Conservation (phyloP, 2,329 filamentous ascomycete genomes). For the Trichoderma sp. region DNA sequence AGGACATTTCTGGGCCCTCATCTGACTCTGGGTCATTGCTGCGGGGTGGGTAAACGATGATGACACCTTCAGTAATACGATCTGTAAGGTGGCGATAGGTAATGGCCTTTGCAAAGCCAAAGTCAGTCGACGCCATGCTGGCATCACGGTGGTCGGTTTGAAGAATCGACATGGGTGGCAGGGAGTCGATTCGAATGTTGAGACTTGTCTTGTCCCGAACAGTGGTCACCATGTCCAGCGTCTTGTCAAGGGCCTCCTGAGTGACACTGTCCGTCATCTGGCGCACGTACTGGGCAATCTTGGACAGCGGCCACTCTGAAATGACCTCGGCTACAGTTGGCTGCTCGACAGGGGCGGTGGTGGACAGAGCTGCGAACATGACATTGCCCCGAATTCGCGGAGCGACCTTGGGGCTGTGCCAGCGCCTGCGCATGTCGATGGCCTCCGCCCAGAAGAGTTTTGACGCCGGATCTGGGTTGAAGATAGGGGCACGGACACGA, state of each 20-base stretch:
- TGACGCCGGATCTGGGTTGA: neutral
- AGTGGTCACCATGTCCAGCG: neutral
- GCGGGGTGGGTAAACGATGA: neutral
- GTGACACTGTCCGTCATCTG: conserved; percentile 7
- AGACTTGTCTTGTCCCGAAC: neutral
- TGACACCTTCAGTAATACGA: neutral
- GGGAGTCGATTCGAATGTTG: neutral
- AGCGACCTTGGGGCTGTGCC: neutral
- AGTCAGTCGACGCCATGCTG: neutral
- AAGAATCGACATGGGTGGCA: neutral
- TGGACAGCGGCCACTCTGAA: neutral
- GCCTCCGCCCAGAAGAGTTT: neutral
- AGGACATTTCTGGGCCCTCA: neutral
- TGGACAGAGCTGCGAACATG: neutral
- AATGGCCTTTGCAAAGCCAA: neutral
- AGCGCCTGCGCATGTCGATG: conserved; percentile 6
- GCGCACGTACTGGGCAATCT: neutral
- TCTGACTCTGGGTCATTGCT: neutral
- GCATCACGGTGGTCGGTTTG: neutral
- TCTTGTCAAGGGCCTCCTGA: neutral
- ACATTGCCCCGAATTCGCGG: neutral
- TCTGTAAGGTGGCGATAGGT: conserved; percentile 6
- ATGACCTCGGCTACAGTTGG: conserved; percentile 11
- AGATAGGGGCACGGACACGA: neutral
- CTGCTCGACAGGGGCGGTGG: neutral